Base-by-base conservation (phyloP, 495 filamentous ascomycete species). In the Eremomyces bilateralis region DNA sequence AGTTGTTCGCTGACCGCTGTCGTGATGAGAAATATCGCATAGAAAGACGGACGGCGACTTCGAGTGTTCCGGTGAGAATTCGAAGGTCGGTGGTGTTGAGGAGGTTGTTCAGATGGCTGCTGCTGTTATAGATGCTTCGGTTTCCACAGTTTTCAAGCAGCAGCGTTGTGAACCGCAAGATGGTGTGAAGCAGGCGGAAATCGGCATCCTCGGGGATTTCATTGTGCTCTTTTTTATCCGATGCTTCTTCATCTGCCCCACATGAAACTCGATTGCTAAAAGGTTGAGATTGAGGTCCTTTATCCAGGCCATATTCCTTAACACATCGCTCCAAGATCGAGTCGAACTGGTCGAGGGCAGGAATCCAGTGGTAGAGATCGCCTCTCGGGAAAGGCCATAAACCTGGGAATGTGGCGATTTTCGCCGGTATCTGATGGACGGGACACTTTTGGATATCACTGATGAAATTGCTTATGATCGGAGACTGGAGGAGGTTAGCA, bases 341-440 rank as follows among this genome's bases (percentile, higher is more conserved):
- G 54, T 99, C 90, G 53, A 99, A 95, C 39, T 84, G 74, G 57
- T 99, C 85, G 31, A 99, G 61, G 27, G 92, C 64, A 21, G 79
- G 73, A 48, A 95, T 94, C 90, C 90, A 99, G 61, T 99, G 83
- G 48, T 95, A 95, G 29, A 95, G 62, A 46, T 99, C 90, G 31
- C 90, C 90, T 52, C 88, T 67, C n/a, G 84, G 85, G 47, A 94
- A 93, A 18, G 80, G 80, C 90, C 85, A 95, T 66, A 71, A 63
- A 36, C 67, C 67, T 41, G 84, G 81, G 52, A 95, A 94, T 42
- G 65, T 68, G 41, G 61, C 58, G 33, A 99, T 73, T 44, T 77
- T 68, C 36, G 64, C 53, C 36, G 83, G 79, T 45, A 99, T 65
- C 42, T 79, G 65, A 43, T 71, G 65, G 43, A 93, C 56, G 12